Conservation (phyloP, 805 yeast genomes). For the Debaryomyces hansenii region DNA sequence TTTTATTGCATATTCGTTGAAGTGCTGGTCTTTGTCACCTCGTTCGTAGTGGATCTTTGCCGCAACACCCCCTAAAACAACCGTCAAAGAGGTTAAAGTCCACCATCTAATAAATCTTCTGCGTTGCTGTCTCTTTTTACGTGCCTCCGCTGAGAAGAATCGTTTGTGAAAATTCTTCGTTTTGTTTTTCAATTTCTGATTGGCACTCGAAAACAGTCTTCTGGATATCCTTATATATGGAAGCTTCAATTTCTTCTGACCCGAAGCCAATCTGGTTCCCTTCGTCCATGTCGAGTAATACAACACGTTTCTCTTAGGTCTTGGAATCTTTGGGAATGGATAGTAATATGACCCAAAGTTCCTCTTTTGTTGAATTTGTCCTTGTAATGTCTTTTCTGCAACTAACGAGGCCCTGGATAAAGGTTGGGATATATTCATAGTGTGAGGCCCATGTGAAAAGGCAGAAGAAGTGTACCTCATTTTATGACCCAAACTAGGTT, state of each 20-base stretch:
- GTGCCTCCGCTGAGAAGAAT: slow-evolving; percentile 44
- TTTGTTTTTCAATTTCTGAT: slow-evolving; percentile 33
- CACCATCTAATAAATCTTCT: slow-evolving; percentile 50
- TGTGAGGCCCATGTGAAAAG: slow-evolving; percentile 33
- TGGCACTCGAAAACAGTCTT: slow-evolving; percentile 37
- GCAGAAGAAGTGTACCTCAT: slow-evolving; percentile 24
- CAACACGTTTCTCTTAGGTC: slow-evolving; percentile 54
- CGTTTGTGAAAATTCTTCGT: slow-evolving; percentile 38
- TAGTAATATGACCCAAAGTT: slow-evolving; percentile 29
- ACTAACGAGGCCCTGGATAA: slow-evolving; percentile 40
- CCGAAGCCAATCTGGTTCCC: slow-evolving; percentile 21
- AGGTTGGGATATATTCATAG: slow-evolving; percentile 42
- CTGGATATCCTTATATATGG: slow-evolving; percentile 24
- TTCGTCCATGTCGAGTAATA: slow-evolving; percentile 49
- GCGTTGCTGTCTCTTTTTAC: slow-evolving; percentile 38
- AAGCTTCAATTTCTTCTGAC: slow-evolving; percentile 13
- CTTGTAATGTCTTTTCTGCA: slow-evolving; percentile 28
- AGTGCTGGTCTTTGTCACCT: slow-evolving; percentile 28
- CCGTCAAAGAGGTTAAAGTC: slow-evolving; percentile 53
- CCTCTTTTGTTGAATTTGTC: slow-evolving; percentile 15
- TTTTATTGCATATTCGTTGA: slow-evolving; percentile 44
- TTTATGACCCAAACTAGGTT: slow-evolving; percentile 14
- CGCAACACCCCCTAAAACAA: slow-evolving; percentile 56
- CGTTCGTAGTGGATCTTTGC: slow-evolving; percentile 42
- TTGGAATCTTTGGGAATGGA: slow-evolving; percentile 47